Evolutionary conservation across 208 protist genomes (phyloP).

Genomic region (Acanthamoeba triangularis): DNA sequence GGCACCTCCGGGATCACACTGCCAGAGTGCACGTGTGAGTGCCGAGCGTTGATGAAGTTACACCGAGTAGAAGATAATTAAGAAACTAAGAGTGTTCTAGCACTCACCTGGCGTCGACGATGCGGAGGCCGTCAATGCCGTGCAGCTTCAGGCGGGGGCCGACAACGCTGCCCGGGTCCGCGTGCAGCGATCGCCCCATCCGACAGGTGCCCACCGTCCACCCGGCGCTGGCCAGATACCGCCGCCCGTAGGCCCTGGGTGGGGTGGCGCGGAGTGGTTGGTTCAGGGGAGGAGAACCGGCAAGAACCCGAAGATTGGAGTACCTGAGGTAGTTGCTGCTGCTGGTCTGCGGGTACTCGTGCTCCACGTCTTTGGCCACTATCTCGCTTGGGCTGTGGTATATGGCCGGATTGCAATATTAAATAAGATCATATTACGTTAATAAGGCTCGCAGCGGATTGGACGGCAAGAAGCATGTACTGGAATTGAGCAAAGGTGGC

Average conservation of each 20-base stretch:
- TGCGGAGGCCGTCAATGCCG: background rate
- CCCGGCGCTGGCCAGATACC: background rate
- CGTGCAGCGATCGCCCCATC: background rate
- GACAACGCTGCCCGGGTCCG: background rate
- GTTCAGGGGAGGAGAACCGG: background rate
- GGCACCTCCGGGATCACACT: constrained; percentile 46
- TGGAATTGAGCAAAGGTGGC: background rate
- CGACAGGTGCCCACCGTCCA: constrained; percentile 55
- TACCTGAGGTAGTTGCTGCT: constrained; percentile 1
- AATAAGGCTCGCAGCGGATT: too few species aligned
- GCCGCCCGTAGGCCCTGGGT: background rate
- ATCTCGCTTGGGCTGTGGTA: background rate
- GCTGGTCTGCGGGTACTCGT: background rate
- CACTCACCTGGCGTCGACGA: constrained; percentile 12
- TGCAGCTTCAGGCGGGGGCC: background rate
- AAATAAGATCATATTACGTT: background rate
- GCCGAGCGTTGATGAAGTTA: too few species aligned
- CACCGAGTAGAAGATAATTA: background rate
- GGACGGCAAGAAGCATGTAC: background rate
- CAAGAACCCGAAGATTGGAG: background rate
- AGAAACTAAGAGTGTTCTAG: background rate
- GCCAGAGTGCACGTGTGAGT: too few species aligned
- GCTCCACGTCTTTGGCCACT: background rate
- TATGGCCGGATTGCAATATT: background rate
- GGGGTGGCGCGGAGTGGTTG: background rate